phyloP scores from a whole-genome alignment of 1,284 basidiomycete genomes.

The Ganoderma lingzhi region DNA sequence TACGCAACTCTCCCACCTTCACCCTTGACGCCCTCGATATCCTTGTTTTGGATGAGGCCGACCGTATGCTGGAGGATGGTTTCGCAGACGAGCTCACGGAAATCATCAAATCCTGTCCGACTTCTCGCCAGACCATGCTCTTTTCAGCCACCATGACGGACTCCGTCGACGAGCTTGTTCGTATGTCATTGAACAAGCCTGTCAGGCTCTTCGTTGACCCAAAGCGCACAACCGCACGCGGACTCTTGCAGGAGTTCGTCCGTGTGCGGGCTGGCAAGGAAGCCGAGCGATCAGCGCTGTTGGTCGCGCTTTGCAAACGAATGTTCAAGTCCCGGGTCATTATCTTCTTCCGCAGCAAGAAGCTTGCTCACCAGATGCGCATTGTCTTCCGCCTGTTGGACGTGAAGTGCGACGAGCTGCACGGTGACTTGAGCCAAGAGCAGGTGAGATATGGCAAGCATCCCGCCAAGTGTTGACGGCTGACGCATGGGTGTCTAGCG shows the following conservation, averaged over 20 bases:
- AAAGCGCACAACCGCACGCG: constrained; percentile 87
- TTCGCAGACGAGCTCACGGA: constrained; percentile 96
- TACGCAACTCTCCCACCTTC: constrained; percentile 95
- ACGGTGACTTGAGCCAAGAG: constrained; percentile 96
- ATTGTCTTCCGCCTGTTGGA: constrained; percentile 91
- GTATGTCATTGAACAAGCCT: constrained; percentile 91
- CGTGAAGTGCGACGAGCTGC: constrained; percentile 90
- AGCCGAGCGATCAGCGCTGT: constrained; percentile 83
- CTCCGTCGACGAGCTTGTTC: constrained; percentile 92
- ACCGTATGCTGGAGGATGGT: constrained; percentile 97
- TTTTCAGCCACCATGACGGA: constrained; percentile 99
- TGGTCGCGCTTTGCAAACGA: constrained; percentile 87
- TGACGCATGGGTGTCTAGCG: constrained; percentile 58
- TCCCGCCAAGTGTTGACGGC: neutral
- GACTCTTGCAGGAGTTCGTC: constrained; percentile 96
- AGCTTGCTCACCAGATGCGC: constrained; percentile 95
- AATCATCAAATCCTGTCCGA: constrained; percentile 91
- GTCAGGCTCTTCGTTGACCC: constrained; percentile 96
- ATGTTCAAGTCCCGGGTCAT: constrained; percentile 89
- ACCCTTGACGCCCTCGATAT: constrained; percentile 94
- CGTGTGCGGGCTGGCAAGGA: constrained; percentile 84
- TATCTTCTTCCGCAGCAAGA: constrained; percentile 96
- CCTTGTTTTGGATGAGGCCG: constrained; percentile 96
- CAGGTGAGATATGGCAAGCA: constrained; percentile 63
- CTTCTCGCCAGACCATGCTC: constrained; percentile 94